Base-by-base conservation (phyloP, 2,329 filamentous ascomycete genomes). In the Dryadomyces quercus-mongolicae region DNA sequence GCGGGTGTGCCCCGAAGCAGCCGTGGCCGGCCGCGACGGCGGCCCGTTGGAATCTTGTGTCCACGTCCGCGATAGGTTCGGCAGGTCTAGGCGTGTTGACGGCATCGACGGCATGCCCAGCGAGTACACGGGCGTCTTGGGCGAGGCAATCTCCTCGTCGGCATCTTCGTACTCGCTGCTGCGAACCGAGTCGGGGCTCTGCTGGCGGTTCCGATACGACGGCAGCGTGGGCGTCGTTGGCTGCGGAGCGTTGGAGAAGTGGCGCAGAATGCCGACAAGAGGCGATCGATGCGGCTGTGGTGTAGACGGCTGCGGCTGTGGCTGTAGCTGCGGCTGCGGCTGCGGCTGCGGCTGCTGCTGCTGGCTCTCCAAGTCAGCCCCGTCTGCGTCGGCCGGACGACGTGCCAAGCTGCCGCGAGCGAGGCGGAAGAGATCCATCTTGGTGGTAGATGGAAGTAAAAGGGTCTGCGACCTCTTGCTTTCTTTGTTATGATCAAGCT, bases 41-140 rank as follows among this genome's bases (percentile, higher is more conserved):
- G 63, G 64, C 6, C 64, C 65, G 22, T 65, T 66, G 16, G 66
- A 68, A n/a, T 64, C 64, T 55, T 60, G 62, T 18, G 68, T 68
- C 65, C 69, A 68, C 1, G 68, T 67, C 54, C 69, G 66, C 53
- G 62, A 64, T 15, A 75, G 64, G 51, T 69, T 67, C 1, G 73
- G 71, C 25, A 75, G 62, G 53, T 70, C 64, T 25, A 75, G 60
- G 51, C 70, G 65, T 25, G 70, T 71, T 34, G 68, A 69, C 12
- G 73, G 68, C 22, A 74, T 59, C 34, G 64, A 62, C n/a, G 67
- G 65, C 53, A 69, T 60, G 4, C 65, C 65, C 3, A 73, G 60
- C 18, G 65, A 62, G 50, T 72, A 69, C 2, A 67, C 66, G 2
- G 75, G 72, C 1, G 73, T 71, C 61, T 80, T 80, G 38, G 75